phyloP scores from a whole-genome alignment of 2,329 filamentous ascomycete species.

The Diaporthe australafricana region DNA sequence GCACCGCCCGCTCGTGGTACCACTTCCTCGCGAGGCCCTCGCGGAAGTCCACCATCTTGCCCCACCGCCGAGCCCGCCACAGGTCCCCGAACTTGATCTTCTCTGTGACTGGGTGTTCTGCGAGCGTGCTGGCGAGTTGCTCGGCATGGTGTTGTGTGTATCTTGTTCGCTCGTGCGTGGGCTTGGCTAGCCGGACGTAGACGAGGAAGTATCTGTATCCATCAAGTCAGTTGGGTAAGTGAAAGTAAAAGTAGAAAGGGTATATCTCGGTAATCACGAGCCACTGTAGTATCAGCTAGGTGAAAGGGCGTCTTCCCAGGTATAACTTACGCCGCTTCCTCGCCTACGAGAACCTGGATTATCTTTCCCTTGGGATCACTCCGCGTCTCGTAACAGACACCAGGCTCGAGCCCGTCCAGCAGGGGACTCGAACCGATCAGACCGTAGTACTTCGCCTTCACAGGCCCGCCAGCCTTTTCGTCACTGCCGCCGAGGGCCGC shows the following conservation, averaged over 20 bases:
- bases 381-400: conserved; percentile 13
- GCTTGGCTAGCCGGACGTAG: conserved; percentile 31
- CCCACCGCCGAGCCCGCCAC: background rate
- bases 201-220: conserved; percentile 25
- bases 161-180: conserved; percentile 4
- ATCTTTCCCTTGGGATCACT: background rate
- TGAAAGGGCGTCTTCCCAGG: background rate
- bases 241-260: too few species aligned
- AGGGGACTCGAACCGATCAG: conserved; percentile 27
- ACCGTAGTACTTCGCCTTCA: conserved; percentile 34
- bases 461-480: background rate
- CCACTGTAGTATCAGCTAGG: background rate
- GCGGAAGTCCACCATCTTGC: conserved; percentile 35
- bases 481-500: background rate
- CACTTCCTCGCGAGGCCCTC: conserved; percentile 36
- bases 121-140: conserved; percentile 26
- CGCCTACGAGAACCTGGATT: background rate
- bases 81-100: conserved; percentile 34
- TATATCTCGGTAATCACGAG: too few species aligned
- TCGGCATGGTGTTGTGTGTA: conserved; percentile 34
- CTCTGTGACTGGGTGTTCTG: conserved; percentile 31
- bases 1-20: conserved; percentile 35
- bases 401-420: conserved; percentile 14
- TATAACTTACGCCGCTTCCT: background rate
- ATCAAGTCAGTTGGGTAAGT: background rate